Evolutionary conservation across 208 protist genomes (phyloP), one percentile per base, ranked within the genome.

Genomic region (Leishmania major): DNA sequence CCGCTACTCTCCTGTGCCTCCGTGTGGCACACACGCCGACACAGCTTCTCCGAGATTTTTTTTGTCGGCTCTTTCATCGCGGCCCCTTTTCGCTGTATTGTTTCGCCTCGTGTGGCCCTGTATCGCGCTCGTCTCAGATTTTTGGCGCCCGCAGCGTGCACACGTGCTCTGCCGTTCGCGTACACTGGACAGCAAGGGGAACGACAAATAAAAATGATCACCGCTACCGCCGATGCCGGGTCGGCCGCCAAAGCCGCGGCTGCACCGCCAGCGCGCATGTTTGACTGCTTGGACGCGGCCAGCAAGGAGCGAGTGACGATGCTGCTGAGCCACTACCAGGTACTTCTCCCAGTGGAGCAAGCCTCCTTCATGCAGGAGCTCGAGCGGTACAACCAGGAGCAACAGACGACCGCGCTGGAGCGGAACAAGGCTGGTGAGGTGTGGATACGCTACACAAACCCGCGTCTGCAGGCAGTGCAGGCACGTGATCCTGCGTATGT

Each of bases 301-400:
- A 90, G 89, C 45, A 87, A 93, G 70, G 93, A 96, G 82, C 81
- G 88, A 4, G 84, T 94, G 19, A 84, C 90, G 28, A 79, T 88
- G 7, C 51, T 94, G 11, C 78, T 92, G 74, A 94, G 87, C 31
- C 82, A 82, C 31, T 93, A 93, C 60, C 84, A 89, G 31, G 76
- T 69, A 31, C 75, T 93, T 37, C 83, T 92, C 2, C 88, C 87
- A 2, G 64, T 93, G 3, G 93, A 96, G 85, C 84, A 89, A 62
- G 83, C 57, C 1, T 88, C 90, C 47, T 88, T 92, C 75, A 64
- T 92, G 51, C 84, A 96, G 84, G 88, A 92, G 80, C 62, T 94
- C 17, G 84, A 83, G 3, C 80, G 89, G 1, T 79, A 75, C 17
- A 82, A 81, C 71, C 79, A 77, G 22, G 87, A 90, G 49, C 79